A percentile compares a stretch with the other conserved stretches of the same genome.
phyloP scores from a whole-genome alignment of 306 rosid genomes.

The Astragalus glycyphyllos region DNA sequence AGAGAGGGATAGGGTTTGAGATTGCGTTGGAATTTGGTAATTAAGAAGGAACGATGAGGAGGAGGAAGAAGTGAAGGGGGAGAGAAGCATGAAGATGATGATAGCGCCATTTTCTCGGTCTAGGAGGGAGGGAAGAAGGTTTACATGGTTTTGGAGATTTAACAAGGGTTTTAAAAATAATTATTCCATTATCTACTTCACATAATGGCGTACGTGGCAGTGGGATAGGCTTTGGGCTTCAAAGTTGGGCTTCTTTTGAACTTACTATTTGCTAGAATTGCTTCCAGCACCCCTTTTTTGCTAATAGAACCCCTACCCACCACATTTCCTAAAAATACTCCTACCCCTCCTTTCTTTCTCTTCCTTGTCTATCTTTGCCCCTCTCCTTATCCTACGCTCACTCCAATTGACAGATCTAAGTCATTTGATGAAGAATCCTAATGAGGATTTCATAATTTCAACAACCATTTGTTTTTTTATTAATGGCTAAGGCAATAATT shows the following conservation, averaged over 20 bases:
- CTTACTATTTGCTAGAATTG: not conserved
- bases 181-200: too few species aligned
- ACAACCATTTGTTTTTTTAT: too few species aligned
- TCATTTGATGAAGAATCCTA: too few species aligned
- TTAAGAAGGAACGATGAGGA: slow-evolving; percentile 43
- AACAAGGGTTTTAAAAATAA: slow-evolving; percentile 41
- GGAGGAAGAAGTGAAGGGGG: slow-evolving; percentile 44
- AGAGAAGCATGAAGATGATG: slow-evolving; percentile 36
- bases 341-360: too few species aligned
- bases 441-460: too few species aligned
- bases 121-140: not conserved
- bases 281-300: not conserved
- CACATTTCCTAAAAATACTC: too few species aligned
- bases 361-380: too few species aligned
- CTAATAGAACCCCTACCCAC: too few species aligned
- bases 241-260: not conserved
- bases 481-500: too few species aligned
- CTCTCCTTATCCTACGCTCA: too few species aligned
- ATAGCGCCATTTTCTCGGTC: slow-evolving; percentile 48
- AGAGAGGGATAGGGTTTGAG: slow-evolving; percentile 33
- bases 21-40: slow-evolving; percentile 22
- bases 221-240: not conserved
- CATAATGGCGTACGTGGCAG: too few species aligned
- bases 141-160: slow-evolving; percentile 19
- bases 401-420: too few species aligned